These are phyloP conservation scores for Starmerella vaccinii DNA, from an alignment of 805 yeast genomes.

Conservation along the genomic window DNA sequence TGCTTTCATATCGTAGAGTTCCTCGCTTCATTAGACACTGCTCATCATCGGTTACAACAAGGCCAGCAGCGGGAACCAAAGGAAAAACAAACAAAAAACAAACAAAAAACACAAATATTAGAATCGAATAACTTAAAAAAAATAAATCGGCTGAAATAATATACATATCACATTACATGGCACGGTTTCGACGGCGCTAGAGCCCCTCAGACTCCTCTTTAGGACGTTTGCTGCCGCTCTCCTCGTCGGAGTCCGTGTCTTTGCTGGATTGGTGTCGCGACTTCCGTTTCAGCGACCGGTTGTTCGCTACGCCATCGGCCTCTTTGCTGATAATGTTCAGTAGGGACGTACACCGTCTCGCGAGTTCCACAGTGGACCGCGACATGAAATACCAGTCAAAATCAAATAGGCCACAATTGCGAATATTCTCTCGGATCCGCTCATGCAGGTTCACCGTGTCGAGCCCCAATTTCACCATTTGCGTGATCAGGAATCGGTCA, in stretches of 20 bases:
- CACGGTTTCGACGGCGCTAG: background rate
- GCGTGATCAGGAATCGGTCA: conserved; percentile 73
- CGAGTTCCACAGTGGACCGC: conserved; percentile 64
- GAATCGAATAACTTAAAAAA: background rate
- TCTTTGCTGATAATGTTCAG: conserved; percentile 68
- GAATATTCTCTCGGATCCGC: conserved; percentile 57
- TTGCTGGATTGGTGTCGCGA: conserved; percentile 6
- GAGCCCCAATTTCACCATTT: conserved; percentile 66
- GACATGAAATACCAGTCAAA: conserved; percentile 81
- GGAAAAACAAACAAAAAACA: background rate
- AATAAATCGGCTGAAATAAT: too few species aligned
- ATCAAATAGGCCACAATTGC: conserved; percentile 62
- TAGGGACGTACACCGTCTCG: conserved; percentile 73
- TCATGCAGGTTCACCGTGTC: conserved; percentile 72
- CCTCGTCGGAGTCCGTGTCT: background rate
- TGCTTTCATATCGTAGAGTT: too few species aligned
- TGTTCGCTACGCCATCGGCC: conserved; percentile 33
- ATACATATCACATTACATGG: background rate
- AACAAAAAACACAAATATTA: background rate
- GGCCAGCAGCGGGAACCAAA: background rate
- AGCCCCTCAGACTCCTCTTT: conserved; percentile 5
- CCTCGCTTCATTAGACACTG: too few species aligned
- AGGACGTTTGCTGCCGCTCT: background rate
- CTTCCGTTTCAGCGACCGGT: conserved; percentile 27
- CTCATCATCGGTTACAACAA: too few species aligned